Evolutionary conservation across 768 basidiomycete species (phyloP), one percentile per base, ranked within the genome.

Genomic region (Agrocybe praecox): DNA sequence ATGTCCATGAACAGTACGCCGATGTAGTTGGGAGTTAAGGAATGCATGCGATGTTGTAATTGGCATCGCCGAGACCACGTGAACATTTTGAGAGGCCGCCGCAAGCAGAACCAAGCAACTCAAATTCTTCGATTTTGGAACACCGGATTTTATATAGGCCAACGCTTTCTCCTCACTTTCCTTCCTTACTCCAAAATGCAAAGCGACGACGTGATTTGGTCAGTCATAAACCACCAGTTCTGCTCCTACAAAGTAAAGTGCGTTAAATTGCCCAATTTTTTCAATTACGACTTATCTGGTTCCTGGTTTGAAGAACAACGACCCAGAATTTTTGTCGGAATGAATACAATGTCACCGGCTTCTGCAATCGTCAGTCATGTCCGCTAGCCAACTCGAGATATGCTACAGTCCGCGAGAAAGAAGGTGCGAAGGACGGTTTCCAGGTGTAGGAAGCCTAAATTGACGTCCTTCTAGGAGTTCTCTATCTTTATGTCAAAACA

Each of bases 191-290:
- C 32, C 48, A 64, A 56, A 55, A 93, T 93, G 90, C 91, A 93
- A 72, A 90, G 88, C 74, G 96, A 99, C 90, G 96, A 98, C 75
- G 91, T 98, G 62, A 98, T 99, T 62, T 99, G 96, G 96, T 92
- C 88, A 18, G 92, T 95, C 26, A 94, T 96, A 69, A 94, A 93
- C 74, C 82, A 85, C 55, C 93, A 94, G 66, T 98, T 98, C 73
- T 99, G 97, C 79, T 97, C 96, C 0, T 99, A 96, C 75, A 98
- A 98, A 90, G 96, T 99, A 81, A 98, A 96, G 96, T 96, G 65
- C 70, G 92, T 79, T 10, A 46, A 4, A 9, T 15, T 21, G 44
- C n/a, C 26, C 17, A 23, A 14, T 50, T 33, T 55, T 46, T 29
- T 43, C 26, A 22, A 15, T 36, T 24, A 47, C 42, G 24, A 9